Evolutionary conservation across 108 stramenopile genomes (phyloP).

Genomic region (Skeletonema potamos): DNA sequence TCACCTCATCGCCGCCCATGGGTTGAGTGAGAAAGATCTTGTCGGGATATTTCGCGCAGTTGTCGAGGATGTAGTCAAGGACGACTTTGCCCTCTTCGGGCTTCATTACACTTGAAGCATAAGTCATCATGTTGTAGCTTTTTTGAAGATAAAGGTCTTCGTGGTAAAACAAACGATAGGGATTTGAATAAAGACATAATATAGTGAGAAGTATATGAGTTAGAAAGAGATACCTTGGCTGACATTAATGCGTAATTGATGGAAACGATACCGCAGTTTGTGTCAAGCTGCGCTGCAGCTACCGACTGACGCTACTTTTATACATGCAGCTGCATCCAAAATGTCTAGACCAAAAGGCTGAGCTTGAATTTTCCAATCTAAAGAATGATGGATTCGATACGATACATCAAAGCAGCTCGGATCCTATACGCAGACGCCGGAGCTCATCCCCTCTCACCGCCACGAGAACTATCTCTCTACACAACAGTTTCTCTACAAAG

Average conservation of each 20-base stretch:
- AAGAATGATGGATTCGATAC: too few relatives aligned
- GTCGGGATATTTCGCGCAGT: conserved; percentile 56
- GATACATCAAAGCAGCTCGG: too few relatives aligned
- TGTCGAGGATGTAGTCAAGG: conserved; percentile 64
- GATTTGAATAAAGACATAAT: neutral
- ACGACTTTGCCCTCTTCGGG: conserved; percentile 49
- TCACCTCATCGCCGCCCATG: conserved; percentile 59
- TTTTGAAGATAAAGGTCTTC: neutral
- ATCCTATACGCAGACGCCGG: too few relatives aligned
- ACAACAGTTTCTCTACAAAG: too few relatives aligned
- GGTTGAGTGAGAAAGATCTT: conserved; percentile 69
- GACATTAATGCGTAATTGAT: neutral
- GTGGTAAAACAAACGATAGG: neutral
- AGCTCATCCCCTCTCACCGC: too few relatives aligned
- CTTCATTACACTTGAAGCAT: neutral
- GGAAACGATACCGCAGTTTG: neutral
- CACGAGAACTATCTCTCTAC: too few relatives aligned
- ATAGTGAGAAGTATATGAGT: neutral
- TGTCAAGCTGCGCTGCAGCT: neutral
- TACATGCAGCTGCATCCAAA: too few relatives aligned
- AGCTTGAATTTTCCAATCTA: too few relatives aligned
- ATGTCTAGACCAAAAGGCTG: too few relatives aligned
- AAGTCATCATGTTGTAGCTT: neutral
- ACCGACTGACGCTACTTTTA: neutral
- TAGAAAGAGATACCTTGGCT: neutral